Evolutionary conservation across 2,329 filamentous ascomycete genomes (phyloP).

Genomic region (Penicillium sp.): DNA sequence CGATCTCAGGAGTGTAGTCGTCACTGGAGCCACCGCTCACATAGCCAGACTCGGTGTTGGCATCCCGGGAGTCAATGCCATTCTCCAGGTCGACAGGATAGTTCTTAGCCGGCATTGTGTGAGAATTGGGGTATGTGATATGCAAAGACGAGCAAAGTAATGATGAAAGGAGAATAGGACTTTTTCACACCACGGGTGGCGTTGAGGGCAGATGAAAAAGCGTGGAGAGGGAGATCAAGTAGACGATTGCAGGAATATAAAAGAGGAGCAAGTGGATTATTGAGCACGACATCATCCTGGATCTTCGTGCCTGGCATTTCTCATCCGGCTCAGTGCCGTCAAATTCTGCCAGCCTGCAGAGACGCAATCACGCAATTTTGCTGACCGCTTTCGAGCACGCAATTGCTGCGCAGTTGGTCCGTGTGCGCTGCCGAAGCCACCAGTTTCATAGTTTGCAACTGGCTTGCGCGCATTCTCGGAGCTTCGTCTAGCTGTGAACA

Average conservation of each 20-base stretch:
- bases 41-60: constrained; percentile 84
- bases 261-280: constrained; percentile 25
- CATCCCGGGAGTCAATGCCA: constrained; percentile 42
- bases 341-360: constrained; percentile 24
- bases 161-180: constrained; percentile 3
- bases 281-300: constrained; percentile 37
- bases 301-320: constrained; percentile 22
- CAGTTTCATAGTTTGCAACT: not conserved
- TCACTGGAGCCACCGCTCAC: constrained; percentile 66
- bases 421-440: constrained; percentile 21
- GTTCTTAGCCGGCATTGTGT: constrained; percentile 43
- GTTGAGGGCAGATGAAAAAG: constrained; percentile 11
- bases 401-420: constrained; percentile 37
- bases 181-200: constrained; percentile 7
- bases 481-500: constrained; percentile 3
- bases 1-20: constrained; percentile 69
- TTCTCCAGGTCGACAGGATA: constrained; percentile 41
- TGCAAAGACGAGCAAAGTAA: constrained; percentile 8
- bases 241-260: constrained; percentile 32
- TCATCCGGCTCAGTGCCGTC: constrained; percentile 27
- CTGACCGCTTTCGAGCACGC: constrained; percentile 44
- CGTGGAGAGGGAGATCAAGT: constrained; percentile 19
- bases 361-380: constrained; percentile 33
- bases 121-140: constrained; percentile 1
- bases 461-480: not conserved